Percentiles rank a stretch among this genome's conserved stretches.
Evolutionary conservation across 2,329 filamentous ascomycete genomes (phyloP).

Genomic region (Nemania sp.): DNA sequence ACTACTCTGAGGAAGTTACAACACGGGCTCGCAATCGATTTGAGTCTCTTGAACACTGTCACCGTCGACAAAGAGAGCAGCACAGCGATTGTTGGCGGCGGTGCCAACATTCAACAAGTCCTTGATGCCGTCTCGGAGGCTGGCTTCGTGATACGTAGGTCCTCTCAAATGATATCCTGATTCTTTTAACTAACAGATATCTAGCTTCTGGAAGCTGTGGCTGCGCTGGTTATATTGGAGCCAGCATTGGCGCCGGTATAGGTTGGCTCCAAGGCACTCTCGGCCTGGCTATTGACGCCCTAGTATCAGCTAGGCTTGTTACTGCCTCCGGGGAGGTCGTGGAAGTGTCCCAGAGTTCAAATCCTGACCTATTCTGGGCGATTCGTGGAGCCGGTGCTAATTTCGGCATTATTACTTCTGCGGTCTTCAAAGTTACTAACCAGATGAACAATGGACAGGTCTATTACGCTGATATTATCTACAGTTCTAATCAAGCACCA

Average conservation of each 20-base stretch:
- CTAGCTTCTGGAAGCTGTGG: slow-evolving; percentile 14
- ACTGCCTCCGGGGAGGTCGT: slow-evolving; percentile 31
- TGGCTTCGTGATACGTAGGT: neutral
- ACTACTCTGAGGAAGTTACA: neutral
- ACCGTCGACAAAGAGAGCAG: neutral
- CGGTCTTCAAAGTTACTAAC: slow-evolving; percentile 24
- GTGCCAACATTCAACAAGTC: neutral
- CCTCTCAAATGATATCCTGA: no score
- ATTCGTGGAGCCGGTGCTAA: slow-evolving; percentile 23
- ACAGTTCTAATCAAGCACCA: neutral
- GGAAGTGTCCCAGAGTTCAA: slow-evolving; percentile 14
- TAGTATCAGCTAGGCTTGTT: slow-evolving; percentile 35
- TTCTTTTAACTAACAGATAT: neutral
- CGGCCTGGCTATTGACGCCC: slow-evolving; percentile 34
- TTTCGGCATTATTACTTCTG: slow-evolving; percentile 23
- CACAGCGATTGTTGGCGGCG: neutral
- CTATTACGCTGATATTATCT: neutral
- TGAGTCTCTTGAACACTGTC: neutral
- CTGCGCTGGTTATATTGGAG: slow-evolving; percentile 28
- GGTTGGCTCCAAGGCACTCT: slow-evolving; percentile 28
- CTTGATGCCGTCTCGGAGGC: neutral
- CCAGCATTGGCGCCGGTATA: slow-evolving; percentile 30
- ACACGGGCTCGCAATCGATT: neutral
- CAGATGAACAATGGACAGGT: slow-evolving; percentile 19
- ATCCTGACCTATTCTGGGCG: slow-evolving; percentile 26